Evolutionary conservation across 306 rosid species (phyloP), one percentile per base, ranked within the genome.

Genomic region (Fagus sylvatica): DNA sequence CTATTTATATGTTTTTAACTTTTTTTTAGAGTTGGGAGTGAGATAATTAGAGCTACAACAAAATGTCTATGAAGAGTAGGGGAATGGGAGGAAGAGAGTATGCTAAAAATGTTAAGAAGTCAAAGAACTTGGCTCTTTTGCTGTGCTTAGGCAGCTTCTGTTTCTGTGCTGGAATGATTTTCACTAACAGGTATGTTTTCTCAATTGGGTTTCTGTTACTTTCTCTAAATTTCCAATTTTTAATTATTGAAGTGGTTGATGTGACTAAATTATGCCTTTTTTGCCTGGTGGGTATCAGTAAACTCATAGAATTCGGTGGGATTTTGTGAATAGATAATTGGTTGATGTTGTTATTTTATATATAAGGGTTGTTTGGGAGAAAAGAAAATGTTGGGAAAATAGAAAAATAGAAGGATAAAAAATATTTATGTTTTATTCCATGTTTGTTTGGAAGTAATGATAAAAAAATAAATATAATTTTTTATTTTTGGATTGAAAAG

Each of bases 81-180:
- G 93, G 90, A 60, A 87, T 87, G 75, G 88, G 78, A 48, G 65
- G 82, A 10, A 92, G 85, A 73, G 16, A 73, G 17, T 68, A 76
- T 53, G 71, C 84, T 64, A 90, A 83, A 81, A 87, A 39, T 80
- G 84, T 80, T 53, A 13, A 22, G 28, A 22, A 92, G 28, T 79
- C 86, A 12, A 89, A 87, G 79, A 89, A 87, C 78, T 87, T 89
- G 96, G 81, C 86, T 74, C 72, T 92, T 84, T 78, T 92, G 33
- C 88, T 92, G 53, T 94, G 97, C 77, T 54, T 90, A 15, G 93
- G 90, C 80, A 84, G 97, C 87, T 94, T 22, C 28, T 22, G 28
- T 22, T 22, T 94, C 83, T 90, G 86, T 85, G 93, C 97, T 37
- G 97, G 97, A 83, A 88, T 87, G 88, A 77, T 90, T 80, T 90